Evolutionary conservation across 2,329 filamentous ascomycete species (phyloP).

Genomic region (Aspergillus costaricaensis): DNA sequence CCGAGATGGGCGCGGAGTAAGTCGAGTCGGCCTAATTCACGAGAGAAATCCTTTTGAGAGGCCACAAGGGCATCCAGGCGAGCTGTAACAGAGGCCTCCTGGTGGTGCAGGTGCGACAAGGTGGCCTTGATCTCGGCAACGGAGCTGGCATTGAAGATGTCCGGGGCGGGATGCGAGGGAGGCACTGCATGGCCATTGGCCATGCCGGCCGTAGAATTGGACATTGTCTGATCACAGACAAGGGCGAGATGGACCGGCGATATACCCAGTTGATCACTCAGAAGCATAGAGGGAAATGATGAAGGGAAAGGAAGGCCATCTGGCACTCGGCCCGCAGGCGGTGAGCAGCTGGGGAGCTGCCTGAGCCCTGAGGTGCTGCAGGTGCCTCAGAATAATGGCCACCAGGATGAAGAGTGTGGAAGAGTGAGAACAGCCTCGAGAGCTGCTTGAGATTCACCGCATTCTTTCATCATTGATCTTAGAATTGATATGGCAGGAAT

Average conservation of each 20-base stretch:
- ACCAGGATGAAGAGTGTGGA: too few species aligned
- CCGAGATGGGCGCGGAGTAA: slow-evolving; percentile 85
- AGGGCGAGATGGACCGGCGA: background rate
- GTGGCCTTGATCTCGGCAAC: slow-evolving; percentile 77
- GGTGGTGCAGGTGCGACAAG: slow-evolving; percentile 71
- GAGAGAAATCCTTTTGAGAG: slow-evolving; percentile 81
- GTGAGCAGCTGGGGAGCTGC: background rate
- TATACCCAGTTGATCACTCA: background rate
- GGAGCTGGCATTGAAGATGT: slow-evolving; percentile 70
- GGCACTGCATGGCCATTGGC: slow-evolving; percentile 32
- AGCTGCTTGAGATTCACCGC: too few species aligned
- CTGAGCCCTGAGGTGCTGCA: background rate
- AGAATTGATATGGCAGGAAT: too few species aligned
- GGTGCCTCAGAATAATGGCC: too few species aligned
- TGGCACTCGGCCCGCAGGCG: background rate
- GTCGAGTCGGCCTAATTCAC: slow-evolving; percentile 84
- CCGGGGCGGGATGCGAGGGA: slow-evolving; percentile 21
- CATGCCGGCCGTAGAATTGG: slow-evolving; percentile 15
- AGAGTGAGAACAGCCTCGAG: too few species aligned
- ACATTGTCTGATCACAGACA: slow-evolving; percentile 20
- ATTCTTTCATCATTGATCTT: too few species aligned
- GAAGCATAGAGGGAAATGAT: background rate
- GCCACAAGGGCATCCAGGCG: slow-evolving; percentile 75
- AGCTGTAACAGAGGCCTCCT: slow-evolving; percentile 72
- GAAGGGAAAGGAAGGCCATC: background rate